phyloP scores from a whole-genome alignment of 1,284 basidiomycete genomes.

The Ustilago trichophora region DNA sequence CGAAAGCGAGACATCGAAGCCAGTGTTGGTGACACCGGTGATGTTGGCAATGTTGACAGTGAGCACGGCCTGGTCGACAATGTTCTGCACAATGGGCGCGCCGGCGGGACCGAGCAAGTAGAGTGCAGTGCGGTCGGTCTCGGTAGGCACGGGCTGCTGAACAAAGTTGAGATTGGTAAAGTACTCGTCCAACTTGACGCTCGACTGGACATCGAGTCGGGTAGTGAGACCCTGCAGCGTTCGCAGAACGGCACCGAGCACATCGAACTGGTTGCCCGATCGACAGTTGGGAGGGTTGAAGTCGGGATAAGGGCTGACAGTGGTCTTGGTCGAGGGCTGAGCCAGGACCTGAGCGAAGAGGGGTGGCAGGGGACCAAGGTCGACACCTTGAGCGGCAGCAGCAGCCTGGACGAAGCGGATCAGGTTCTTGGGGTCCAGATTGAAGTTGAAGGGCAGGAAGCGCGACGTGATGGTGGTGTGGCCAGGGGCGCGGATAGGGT shows the following conservation, averaged over 20 bases:
- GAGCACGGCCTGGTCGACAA: conserved; percentile 74
- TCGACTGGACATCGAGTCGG: conserved; percentile 69
- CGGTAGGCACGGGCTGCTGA: conserved; percentile 73
- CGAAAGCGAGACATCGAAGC: conserved; percentile 67
- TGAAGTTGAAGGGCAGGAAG: conserved; percentile 74
- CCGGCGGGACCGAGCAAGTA: conserved; percentile 74
- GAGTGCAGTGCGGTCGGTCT: conserved; percentile 75
- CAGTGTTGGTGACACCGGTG: conserved; percentile 69
- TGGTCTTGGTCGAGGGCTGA: conserved; percentile 73
- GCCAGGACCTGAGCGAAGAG: conserved; percentile 73
- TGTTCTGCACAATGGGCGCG: conserved; percentile 74
- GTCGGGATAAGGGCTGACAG: conserved; percentile 70
- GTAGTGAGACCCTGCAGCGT: conserved; percentile 73
- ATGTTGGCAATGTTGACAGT: conserved; percentile 74
- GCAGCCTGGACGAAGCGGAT: conserved; percentile 73
- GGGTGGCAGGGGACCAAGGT: conserved; percentile 74
- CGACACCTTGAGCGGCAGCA: conserved; percentile 72
- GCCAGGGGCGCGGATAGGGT: conserved; percentile 74
- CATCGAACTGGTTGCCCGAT: conserved; percentile 69
- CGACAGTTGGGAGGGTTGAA: conserved; percentile 70
- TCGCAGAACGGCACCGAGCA: conserved; percentile 74
- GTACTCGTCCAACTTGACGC: conserved; percentile 63
- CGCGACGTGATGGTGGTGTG: conserved; percentile 74
- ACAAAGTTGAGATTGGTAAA: conserved; percentile 74
- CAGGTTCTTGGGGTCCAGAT: conserved; percentile 74